Conservation (phyloP, 2,329 filamentous ascomycete species). For the Meredithiella fracta region DNA sequence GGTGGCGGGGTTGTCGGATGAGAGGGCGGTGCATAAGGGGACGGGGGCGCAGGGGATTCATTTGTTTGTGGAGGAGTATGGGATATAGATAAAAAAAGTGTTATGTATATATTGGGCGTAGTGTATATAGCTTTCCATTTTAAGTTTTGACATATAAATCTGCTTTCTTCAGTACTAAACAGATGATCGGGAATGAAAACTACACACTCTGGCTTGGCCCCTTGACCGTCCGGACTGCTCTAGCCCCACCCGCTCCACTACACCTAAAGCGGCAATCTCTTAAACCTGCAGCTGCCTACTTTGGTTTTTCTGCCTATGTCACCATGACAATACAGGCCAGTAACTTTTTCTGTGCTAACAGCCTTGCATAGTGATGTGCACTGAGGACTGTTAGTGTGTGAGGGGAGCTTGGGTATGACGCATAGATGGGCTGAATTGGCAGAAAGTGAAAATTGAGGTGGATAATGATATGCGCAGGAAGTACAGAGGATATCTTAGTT, state of each 20-base stretch:
- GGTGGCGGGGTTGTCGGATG: constrained; percentile 39
- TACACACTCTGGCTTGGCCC: too few relatives aligned
- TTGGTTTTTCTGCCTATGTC: too few relatives aligned
- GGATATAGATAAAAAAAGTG: constrained; percentile 23
- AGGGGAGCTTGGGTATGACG: background rate
- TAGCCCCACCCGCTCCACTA: background rate
- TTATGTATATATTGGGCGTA: background rate
- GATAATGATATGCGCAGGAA: background rate
- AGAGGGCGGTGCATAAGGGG: constrained; percentile 47
- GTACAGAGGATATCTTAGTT: background rate
- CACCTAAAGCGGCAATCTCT: too few relatives aligned
- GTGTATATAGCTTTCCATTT: background rate
- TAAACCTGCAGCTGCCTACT: too few relatives aligned
- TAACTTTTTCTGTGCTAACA: background rate
- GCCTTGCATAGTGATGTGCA: background rate
- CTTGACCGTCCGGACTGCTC: too few relatives aligned
- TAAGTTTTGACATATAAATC: too few relatives aligned
- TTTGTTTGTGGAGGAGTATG: constrained; percentile 44
- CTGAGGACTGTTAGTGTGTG: background rate
- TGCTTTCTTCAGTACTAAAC: too few relatives aligned
- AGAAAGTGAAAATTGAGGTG: background rate
- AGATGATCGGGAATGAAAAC: too few relatives aligned
- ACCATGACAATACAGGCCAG: too few relatives aligned
- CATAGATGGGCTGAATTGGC: background rate
- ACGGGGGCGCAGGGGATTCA: constrained; percentile 47